These are phyloP conservation scores for Penicillium sp. DNA, from an alignment of 2,329 filamentous ascomycete species.

Conservation along the genomic window DNA sequence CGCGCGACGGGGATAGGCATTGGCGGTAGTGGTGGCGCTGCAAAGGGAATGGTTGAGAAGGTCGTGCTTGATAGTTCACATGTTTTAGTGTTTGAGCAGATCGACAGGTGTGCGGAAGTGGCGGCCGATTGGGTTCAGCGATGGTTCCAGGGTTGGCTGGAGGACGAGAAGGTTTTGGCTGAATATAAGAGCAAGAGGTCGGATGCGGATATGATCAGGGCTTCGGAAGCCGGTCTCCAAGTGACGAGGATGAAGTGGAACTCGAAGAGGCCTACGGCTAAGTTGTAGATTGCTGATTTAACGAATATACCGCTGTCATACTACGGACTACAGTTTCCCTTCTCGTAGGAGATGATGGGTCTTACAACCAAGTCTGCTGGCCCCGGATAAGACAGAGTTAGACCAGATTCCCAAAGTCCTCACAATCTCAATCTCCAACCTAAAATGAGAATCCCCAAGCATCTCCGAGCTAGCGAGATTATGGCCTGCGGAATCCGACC, in stretches of 20 bases:
- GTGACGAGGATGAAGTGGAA: slow-evolving; percentile 1
- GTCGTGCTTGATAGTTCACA: slow-evolving; percentile 10
- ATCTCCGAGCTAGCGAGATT: not conserved
- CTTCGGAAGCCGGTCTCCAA: slow-evolving; percentile 9
- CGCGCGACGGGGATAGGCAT: slow-evolving; percentile 17
- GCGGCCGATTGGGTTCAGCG: slow-evolving; percentile 16
- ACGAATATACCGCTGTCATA: not conserved
- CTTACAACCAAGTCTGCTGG: not conserved
- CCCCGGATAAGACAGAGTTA: too few relatives aligned
- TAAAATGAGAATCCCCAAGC: not conserved
- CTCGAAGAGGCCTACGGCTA: not conserved
- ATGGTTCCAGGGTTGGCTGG: slow-evolving; percentile 14
- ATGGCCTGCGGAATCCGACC: not conserved
- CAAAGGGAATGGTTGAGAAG: slow-evolving; percentile 18
- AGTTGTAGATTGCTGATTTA: not conserved
- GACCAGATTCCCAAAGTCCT: not conserved
- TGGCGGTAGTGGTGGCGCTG: slow-evolving; percentile 24
- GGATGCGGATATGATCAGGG: slow-evolving; percentile 15
- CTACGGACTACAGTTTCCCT: not conserved
- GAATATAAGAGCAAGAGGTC: slow-evolving; percentile 19
- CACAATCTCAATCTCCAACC: not conserved
- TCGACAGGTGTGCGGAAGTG: slow-evolving; percentile 18
- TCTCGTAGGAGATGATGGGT: not conserved
- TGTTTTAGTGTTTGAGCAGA: slow-evolving; percentile 16
- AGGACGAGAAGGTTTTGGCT: slow-evolving; percentile 17